Percentiles rank a stretch among this genome's conserved stretches.
Conservation (phyloP, 2,329 filamentous ascomycete genomes). For the Trichophyton verrucosum region DNA sequence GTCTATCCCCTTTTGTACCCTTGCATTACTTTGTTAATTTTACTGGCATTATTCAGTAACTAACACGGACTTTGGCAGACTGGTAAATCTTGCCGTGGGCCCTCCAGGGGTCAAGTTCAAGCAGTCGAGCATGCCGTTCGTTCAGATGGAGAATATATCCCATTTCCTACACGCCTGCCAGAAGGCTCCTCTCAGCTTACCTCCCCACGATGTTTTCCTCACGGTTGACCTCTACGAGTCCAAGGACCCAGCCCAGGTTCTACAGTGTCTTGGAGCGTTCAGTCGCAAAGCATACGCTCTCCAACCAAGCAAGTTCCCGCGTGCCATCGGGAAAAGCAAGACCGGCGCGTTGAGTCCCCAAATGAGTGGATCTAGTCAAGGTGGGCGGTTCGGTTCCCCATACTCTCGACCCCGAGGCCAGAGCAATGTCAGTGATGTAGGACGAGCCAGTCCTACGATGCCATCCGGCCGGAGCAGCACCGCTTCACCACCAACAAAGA, state of each 20-base stretch:
- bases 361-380: conserved; percentile 48
- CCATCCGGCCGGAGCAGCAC: conserved; percentile 37
- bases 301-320: conserved; percentile 62
- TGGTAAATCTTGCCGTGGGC: conserved; percentile 68
- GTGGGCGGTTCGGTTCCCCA: conserved; percentile 33
- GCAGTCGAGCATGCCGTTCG: conserved; percentile 86
- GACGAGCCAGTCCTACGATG: conserved; percentile 51
- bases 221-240: conserved; percentile 92
- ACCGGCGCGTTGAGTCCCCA: conserved; percentile 53
- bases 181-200: conserved; percentile 68
- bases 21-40: conserved; percentile 18
- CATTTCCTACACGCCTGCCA: conserved; percentile 88
- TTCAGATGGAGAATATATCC: conserved; percentile 99
- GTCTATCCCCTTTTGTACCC: background rate
- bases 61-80: conserved; percentile 39
- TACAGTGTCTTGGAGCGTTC: conserved; percentile 86
- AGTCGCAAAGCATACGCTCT: conserved; percentile 69
- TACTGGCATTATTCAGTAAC: background rate
- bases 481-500: conserved; percentile 32
- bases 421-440: conserved; percentile 45
- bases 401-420: conserved; percentile 30
- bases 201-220: conserved; percentile 88
- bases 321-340: conserved; percentile 59
- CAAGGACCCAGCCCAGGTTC: conserved; percentile 90
- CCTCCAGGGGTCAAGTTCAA: conserved; percentile 80